Evolutionary conservation across 495 filamentous ascomycete genomes (phyloP).

Genomic region (Penicillium riverlandense): DNA sequence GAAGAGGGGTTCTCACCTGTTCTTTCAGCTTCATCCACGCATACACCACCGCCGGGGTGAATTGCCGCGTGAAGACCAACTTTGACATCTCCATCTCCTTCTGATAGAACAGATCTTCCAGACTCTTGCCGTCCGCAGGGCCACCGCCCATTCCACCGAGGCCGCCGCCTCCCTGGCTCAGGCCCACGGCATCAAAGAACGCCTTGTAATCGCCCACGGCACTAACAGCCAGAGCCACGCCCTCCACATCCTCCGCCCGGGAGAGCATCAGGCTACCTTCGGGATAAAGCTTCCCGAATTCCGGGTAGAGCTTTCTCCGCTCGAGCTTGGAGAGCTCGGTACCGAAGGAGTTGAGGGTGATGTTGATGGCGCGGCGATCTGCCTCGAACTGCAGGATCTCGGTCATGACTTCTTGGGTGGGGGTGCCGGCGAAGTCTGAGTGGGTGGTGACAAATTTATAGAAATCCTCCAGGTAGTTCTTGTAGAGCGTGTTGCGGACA

Average conservation of each 20-base stretch:
- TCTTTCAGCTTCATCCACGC: conserved; percentile 97
- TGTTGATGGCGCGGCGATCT: conserved; percentile 94
- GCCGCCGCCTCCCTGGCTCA: conserved; percentile 65
- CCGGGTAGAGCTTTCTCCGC: conserved; percentile 92
- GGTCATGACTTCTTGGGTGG: conserved; percentile 87
- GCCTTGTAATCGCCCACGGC: conserved; percentile 84
- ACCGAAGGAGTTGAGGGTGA: conserved; percentile 97
- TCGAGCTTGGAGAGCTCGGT: conserved; percentile 93
- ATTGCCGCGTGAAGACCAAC: conserved; percentile 89
- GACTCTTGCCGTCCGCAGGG: conserved; percentile 72
- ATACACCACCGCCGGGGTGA: conserved; percentile 91
- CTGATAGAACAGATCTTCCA: conserved; percentile 98
- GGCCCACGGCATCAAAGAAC: conserved; percentile 88
- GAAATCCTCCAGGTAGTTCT: conserved; percentile 99
- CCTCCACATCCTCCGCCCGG: conserved; percentile 91
- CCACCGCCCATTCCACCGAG: conserved; percentile 79
- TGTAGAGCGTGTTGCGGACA: conserved; percentile 96
- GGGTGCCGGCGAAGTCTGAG: conserved; percentile 76
- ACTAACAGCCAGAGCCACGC: conserved; percentile 85
- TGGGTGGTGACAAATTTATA: conserved; percentile 83
- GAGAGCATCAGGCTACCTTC: conserved; percentile 94
- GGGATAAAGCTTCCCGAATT: conserved; percentile 82
- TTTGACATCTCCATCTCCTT: conserved; percentile 99
- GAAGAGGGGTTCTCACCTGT: conserved; percentile 59
- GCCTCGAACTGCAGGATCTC: conserved; percentile 96